phyloP scores from a whole-genome alignment of 2,329 filamentous ascomycete species.

The Plectosphaerella plurivora region DNA sequence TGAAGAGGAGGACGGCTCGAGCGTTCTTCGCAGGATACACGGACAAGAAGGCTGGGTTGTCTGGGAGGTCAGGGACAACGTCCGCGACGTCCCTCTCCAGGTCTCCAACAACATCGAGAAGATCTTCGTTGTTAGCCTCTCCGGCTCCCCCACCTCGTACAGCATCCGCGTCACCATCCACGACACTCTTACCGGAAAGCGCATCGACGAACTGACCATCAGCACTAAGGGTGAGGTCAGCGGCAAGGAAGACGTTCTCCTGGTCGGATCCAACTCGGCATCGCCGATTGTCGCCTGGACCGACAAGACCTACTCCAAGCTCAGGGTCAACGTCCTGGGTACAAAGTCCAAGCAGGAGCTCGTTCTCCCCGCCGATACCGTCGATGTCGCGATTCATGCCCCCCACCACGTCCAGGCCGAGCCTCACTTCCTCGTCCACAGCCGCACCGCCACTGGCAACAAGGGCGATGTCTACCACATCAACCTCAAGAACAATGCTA shows the following conservation, averaged over 20 bases:
- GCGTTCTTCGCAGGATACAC: slow-evolving; percentile 66
- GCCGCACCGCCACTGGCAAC: slow-evolving; percentile 63
- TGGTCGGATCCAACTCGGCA: slow-evolving; percentile 72
- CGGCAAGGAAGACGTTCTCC: slow-evolving; percentile 60
- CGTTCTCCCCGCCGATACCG: slow-evolving; percentile 40
- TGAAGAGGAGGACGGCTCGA: slow-evolving; percentile 50
- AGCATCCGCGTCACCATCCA: slow-evolving; percentile 72
- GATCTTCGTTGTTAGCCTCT: slow-evolving; percentile 74
- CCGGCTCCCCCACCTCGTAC: slow-evolving; percentile 64
- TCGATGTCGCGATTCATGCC: slow-evolving; percentile 64
- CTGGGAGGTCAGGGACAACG: slow-evolving; percentile 73
- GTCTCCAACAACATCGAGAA: slow-evolving; percentile 64
- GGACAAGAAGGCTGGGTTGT: slow-evolving; percentile 67
- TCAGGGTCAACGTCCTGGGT: slow-evolving; percentile 69
- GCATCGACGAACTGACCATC: slow-evolving; percentile 66
- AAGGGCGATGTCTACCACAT: slow-evolving; percentile 86
- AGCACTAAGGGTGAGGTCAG: slow-evolving; percentile 71
- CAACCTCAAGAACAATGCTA: slow-evolving; percentile 62
- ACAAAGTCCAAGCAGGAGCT: slow-evolving; percentile 54
- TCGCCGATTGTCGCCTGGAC: slow-evolving; percentile 74
- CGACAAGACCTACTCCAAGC: slow-evolving; percentile 54
- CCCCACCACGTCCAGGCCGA: slow-evolving; percentile 67
- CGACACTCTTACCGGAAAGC: slow-evolving; percentile 68
- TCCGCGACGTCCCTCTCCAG: slow-evolving; percentile 69
- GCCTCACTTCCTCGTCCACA: slow-evolving; percentile 83